Percentiles rank a stretch among this genome's conserved stretches.
phyloP scores from a whole-genome alignment of 305 asterid species.

The Ajuga reptans region DNA sequence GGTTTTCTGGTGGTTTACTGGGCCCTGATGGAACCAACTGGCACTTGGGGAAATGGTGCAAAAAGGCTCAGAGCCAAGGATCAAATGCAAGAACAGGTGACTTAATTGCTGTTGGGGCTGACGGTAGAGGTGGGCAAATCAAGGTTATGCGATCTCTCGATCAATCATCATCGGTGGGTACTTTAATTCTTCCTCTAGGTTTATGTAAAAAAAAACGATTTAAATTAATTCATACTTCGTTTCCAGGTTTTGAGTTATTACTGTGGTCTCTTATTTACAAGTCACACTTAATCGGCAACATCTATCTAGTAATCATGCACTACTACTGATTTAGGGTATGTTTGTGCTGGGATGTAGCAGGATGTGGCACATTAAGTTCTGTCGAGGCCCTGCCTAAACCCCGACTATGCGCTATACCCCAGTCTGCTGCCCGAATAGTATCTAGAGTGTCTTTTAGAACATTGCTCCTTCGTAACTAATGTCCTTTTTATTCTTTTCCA shows the following conservation, averaged over 20 bases:
- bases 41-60: slow-evolving; percentile 94
- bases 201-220: not conserved
- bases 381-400: too few species aligned
- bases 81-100: slow-evolving; percentile 40
- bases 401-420: too few species aligned
- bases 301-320: not conserved
- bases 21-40: slow-evolving; percentile 77
- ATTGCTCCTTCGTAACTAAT: not conserved
- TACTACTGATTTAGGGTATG: not conserved
- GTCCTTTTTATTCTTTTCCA: slow-evolving; percentile 20
- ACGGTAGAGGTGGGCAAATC: slow-evolving; percentile 85
- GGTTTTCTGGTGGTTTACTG: slow-evolving; percentile 61
- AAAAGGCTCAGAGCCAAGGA: slow-evolving; percentile 42
- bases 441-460: too few species aligned
- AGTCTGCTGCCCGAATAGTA: not conserved
- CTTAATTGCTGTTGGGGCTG: slow-evolving; percentile 80
- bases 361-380: too few species aligned
- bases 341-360: too few species aligned
- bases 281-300: not conserved
- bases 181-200: slow-evolving; percentile 9
- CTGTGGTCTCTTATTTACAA: not conserved
- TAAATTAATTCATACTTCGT: not conserved
- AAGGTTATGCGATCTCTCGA: slow-evolving; percentile 62
- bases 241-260: not conserved
- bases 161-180: slow-evolving; percentile 50